A percentile compares a stretch with the other conserved stretches of the same genome.
These are phyloP conservation scores for Penicillium sclerotiorum DNA, from an alignment of 2,329 filamentous ascomycete genomes.

Conservation along the genomic window DNA sequence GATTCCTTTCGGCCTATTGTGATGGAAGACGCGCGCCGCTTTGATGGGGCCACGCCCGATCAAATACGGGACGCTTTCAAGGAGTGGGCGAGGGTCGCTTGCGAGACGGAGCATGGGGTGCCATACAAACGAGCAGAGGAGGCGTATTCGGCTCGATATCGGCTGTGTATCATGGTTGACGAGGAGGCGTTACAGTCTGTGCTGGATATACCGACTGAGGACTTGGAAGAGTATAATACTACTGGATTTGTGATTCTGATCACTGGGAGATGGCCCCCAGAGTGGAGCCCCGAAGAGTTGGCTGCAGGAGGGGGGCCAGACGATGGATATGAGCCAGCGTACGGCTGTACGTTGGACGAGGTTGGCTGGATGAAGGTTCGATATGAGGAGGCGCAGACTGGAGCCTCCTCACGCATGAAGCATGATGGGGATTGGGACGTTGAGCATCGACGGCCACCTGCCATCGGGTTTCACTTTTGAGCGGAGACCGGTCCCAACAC, in stretches of 20 bases:
- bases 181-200: background rate
- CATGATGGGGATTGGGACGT: background rate
- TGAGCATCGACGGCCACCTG: constrained; percentile 1
- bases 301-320: background rate
- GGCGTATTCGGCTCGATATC: background rate
- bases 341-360: background rate
- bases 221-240: background rate
- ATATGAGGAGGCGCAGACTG: background rate
- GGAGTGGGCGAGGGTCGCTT: background rate
- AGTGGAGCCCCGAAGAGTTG: background rate
- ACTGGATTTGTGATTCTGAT: background rate
- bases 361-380: constrained; percentile 3
- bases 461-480: constrained; percentile 1
- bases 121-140: background rate
- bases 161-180: background rate
- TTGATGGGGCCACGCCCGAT: background rate
- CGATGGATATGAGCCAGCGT: background rate
- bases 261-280: background rate
- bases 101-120: background rate
- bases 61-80: background rate
- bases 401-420: background rate
- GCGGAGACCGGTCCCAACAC: too few species aligned
- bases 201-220: background rate
- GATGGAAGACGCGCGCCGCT: background rate
- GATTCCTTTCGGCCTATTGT: background rate